A percentile compares a stretch with the other conserved stretches of the same genome.
Evolutionary conservation across 345 rosid genomes (phyloP).

Genomic region (Combretum micranthum): DNA sequence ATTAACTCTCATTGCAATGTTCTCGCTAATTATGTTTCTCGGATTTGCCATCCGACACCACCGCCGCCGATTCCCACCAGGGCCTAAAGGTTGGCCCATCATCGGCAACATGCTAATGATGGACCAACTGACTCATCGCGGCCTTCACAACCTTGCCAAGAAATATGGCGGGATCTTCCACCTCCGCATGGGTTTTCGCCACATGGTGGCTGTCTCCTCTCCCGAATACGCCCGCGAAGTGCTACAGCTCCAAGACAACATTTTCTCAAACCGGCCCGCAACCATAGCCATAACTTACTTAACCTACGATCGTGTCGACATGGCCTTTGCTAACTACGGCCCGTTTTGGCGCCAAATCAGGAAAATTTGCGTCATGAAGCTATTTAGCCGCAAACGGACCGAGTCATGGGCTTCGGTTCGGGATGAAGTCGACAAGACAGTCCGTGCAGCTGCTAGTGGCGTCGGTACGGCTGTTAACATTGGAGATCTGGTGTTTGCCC

Average conservation of each 20-base stretch:
- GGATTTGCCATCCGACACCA: no score
- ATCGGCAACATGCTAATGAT: conserved; percentile 85
- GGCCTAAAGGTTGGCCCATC: conserved; percentile 77
- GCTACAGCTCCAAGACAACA: conserved; percentile 76
- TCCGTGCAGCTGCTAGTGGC: conserved; percentile 30
- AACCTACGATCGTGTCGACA: conserved; percentile 85
- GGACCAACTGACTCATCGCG: conserved; percentile 93
- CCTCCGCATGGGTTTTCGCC: conserved; percentile 67
- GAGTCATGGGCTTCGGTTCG: conserved; percentile 94
- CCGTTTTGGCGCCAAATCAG: conserved; percentile 99
- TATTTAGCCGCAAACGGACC: conserved; percentile 85
- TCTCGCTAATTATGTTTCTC: no score
- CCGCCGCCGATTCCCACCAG: conserved; percentile 61
- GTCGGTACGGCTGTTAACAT: conserved; percentile 54
- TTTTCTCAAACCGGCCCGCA: conserved; percentile 85
- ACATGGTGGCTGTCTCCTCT: conserved; percentile 63
- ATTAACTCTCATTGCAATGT: no score
- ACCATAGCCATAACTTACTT: conserved; percentile 72
- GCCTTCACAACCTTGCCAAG: conserved; percentile 59
- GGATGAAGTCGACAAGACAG: conserved; percentile 62
- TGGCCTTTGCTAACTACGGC: conserved; percentile 97
- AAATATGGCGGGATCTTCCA: conserved; percentile 75
- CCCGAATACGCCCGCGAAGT: conserved; percentile 74
- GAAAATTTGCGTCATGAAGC: conserved; percentile 78
- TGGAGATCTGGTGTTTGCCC: conserved; percentile 62